Evolutionary conservation across 2,329 filamentous ascomycete genomes (phyloP), one percentile per base, ranked within the genome.

Genomic region (Plectosphaerella cucumerina): DNA sequence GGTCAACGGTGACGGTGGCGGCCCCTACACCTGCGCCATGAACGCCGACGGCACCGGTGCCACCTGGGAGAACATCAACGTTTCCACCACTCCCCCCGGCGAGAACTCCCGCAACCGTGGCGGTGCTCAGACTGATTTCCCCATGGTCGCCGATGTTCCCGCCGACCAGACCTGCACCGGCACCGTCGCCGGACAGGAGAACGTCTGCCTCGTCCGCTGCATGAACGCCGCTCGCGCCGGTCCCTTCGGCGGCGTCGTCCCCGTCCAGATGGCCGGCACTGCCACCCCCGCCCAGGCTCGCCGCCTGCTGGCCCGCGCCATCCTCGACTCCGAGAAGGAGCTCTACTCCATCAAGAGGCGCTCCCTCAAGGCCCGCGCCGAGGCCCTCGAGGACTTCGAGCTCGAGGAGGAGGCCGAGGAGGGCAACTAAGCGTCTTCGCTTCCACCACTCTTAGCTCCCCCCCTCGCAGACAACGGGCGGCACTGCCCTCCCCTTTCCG

Each of bases 1-100:
- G 64, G 82, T 87, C 64, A 87, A 86, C 67, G 73, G 73, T 35
- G 84, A 87, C 57, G 84, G 84, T 52, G 84, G 80, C 53, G 84
- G 84, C 11, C 82, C 83, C 2, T 86, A 84, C 67, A 77, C 71
- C 6, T 85, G 82, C 70, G 82, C 82, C 74, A 82, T 86, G 62
- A 84, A 85, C 60, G 65, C 72, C 50, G 81, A 82, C 51, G 84
- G 72, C 50, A 83, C 81, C 5, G 82, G 75, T 21, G 62, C 70
- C 45, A 63, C 70, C 56, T 85, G 80, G 75, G 63, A 67, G 20
- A 66, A 76, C 53, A 78, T 82, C 62, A 66, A 75, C 33, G 82
- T 86, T 49, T 78, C 77, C 21, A 70, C 70, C 51, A 77, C 79
- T 54, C 72, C 80, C 3, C 74, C 73, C 1, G 80, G 80, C 51